Evolutionary conservation across 768 basidiomycete genomes (phyloP), one percentile per base, ranked within the genome.

Genomic region (Collybia sordida): DNA sequence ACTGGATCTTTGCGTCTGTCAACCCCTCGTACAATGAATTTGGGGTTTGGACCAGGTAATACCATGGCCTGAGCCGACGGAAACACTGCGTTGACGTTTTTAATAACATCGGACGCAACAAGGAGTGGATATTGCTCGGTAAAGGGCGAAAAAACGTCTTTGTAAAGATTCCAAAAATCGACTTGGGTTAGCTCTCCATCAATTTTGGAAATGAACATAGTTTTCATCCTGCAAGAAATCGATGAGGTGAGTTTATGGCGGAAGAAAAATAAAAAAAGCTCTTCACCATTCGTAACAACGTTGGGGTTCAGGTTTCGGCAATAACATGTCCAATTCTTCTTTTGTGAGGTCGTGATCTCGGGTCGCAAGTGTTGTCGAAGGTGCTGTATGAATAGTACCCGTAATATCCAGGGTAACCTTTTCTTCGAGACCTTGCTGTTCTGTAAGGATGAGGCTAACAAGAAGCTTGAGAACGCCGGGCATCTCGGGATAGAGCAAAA

Each of bases 151-250:
- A 98, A 97, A 1, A 82, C 82, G 51, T 90, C 88, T 54, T 88
- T 86, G 70, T 99, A 99, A 11, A 94, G 77, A 49, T 83, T 92
- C 95, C 96, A 99, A 61, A 99, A 92, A 48, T 91, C 86, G 27
- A 96, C 93, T 66, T 98, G 97, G 0, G 92, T 93, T 40, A 98
- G 72, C 60, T 94, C 90, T 3, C 88, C 83, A 3, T 88, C 84
- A 1, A 85, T 67, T 52, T 86, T 85, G 15, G 85, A 74, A 14
- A 87, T 77, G 59, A 95, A 98, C 77, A 92, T 88, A n/a, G 77
- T 68, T 61, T 83, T 85, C 90, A 99, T 96, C 96, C 96, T 94
- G 61, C 19, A 17, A 14, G 44, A 28, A 36, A 17, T 42, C 12
- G 60, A 23, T 45, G 43, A 15, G 39, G 14, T 39, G 23, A 18